Evolutionary conservation across 2,329 filamentous ascomycete genomes (phyloP), one percentile per base, ranked within the genome.

Genomic region (Epichloe brachyelytri): DNA sequence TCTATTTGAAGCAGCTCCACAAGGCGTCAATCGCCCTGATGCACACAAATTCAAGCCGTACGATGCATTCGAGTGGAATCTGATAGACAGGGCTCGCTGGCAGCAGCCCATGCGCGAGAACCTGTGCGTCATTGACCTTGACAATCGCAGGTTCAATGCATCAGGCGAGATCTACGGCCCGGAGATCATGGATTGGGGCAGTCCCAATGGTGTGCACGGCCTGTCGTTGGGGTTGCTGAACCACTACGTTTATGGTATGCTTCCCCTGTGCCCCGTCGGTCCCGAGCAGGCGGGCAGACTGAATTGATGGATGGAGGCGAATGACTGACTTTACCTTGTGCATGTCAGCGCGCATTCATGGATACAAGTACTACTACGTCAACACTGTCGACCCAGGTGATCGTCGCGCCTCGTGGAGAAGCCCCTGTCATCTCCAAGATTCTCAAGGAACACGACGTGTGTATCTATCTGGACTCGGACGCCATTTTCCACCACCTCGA

Each of bases 321-420:
- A 26, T 53, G 20, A 19, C 44, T 44, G 19, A 38, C 37, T 17
- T 41, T n/a, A 7, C 14, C 10, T 11, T 30, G 26, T 30, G 26
- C 26, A 6, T 20, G 34, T n/a, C 53, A 70, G 69, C 70, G 58
- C 67, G 66, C 54, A 70, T 73, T 50, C 71, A 73, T 56, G 70
- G 70, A 47, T 73, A 73, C 64, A 69, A 69, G 57, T 73, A 73
- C 63, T 71, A 71, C 60, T 72, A 69, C 52, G 55, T 73, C 53
- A 63, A 67, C 39, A 66, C 65, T 36, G 65, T 66, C 8, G 59
- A 62, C 14, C 68, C 63, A 51, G 53, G 58, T 44, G 70, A 72
- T 52, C 68, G 71, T 22, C 69, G 70, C 33, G 64, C 66, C n/a
- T 71, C 70, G 11, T 73, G 71, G 71, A 69, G 62, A 73, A 73